These are phyloP conservation scores for Silene vulgaris DNA, from an alignment of 179 eudicot species.

Conservation along the genomic window DNA sequence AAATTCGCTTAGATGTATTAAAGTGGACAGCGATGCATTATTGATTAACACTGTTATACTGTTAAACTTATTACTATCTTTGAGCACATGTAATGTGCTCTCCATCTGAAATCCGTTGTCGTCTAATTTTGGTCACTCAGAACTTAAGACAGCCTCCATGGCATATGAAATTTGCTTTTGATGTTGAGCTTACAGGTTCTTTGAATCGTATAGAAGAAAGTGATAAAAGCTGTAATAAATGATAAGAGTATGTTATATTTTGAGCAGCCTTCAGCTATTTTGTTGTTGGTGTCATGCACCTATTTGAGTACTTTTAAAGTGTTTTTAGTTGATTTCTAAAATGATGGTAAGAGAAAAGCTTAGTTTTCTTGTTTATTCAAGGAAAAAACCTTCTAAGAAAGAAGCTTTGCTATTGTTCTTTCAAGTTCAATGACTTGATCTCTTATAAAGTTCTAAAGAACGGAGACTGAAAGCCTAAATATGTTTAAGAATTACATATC, in stretches of 20 bases:
- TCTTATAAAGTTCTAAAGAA: not conserved
- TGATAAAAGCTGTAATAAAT: not conserved
- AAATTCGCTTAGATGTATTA: not conserved
- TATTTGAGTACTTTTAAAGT: not conserved
- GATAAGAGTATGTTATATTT: not conserved
- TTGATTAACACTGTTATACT: not conserved
- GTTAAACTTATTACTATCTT: not conserved
- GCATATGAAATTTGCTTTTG: not conserved
- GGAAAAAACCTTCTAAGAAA: no score
- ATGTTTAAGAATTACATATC: no score
- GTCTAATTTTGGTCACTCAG: not conserved
- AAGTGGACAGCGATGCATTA: not conserved
- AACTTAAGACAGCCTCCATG: not conserved
- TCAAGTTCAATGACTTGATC: not conserved
- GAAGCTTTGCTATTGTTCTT: no score
- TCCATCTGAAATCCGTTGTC: not conserved
- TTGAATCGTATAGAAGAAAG: not conserved
- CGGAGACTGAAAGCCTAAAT: not conserved
- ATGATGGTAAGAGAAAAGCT: not conserved
- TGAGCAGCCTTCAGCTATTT: not conserved
- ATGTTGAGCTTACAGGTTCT: not conserved
- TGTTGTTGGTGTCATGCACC: not conserved
- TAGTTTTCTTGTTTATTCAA: not conserved
- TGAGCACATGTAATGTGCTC: not conserved
- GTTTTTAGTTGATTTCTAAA: not conserved